Base-by-base conservation (phyloP, 768 basidiomycete species). In the Royoungia palumana region DNA sequence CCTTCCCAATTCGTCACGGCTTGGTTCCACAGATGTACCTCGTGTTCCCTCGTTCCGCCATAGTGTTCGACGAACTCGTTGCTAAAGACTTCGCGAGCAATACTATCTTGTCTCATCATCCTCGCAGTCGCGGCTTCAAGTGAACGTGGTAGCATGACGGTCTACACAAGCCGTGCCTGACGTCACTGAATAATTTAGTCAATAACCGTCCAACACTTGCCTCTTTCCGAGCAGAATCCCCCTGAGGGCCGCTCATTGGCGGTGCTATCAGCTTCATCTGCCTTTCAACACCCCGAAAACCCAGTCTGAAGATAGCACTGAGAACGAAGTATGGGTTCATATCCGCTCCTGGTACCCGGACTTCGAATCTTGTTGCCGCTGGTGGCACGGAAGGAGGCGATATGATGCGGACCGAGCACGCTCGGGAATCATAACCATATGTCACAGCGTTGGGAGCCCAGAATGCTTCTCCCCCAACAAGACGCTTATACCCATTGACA, bases 1-100 rank as follows among this genome's bases (percentile, higher is more conserved):
- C 93, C 81, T 80, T 95, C 94, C 94, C 91, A 97, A 64, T 80
- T 86, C 11, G 94, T 96, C 34, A 95, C 92, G 3, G 92, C 90
- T 58, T 84, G 80, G 57, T 92, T 87, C 86, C 89, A 94, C 21
- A 88, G 59, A 45, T 75, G 82, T 48, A 94, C 83, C 64, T 95
- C 94, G 64, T 97, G 88, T 65, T 91, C 80, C 59, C 95, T 81
- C n/a, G 96, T 98, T 8, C 93, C 94, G 3, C 89, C 92, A 60
- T 81, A 95, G 64, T 99, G 96, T 14, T 98, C 90, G 2, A 98
- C 90, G 61, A 97, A 96, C 20, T 82, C 83, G 60, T 93, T 73
- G 0, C 94, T 95, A 47, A 98, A 82, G 35, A 91, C 74, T 62
- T 94, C 87, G 27, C 96, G 78, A 3, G 96, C 96, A 43, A 95